phyloP scores from a whole-genome alignment of 2,329 filamentous ascomycete genomes.

The Akanthomyces muscarius region DNA sequence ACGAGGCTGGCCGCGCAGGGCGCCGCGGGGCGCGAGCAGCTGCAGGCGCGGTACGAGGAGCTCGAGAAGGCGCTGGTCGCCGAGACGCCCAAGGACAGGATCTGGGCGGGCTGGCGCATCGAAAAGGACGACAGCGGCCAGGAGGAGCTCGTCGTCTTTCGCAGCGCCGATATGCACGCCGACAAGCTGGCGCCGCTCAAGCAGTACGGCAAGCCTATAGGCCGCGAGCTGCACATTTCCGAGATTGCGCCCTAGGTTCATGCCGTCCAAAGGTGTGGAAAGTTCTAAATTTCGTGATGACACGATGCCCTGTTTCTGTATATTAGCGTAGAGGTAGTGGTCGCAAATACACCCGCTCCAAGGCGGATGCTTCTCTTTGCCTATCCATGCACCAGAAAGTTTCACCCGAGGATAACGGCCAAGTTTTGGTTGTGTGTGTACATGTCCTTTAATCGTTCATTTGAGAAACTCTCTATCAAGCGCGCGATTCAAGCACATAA shows the following conservation, averaged over 20 bases:
- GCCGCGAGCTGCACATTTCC: constrained; percentile 2
- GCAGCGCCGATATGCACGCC: constrained; percentile 34
- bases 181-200: constrained; percentile 28
- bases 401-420: not conserved
- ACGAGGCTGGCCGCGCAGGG: constrained; percentile 30
- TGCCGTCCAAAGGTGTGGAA: not conserved
- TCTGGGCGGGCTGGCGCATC: constrained; percentile 40
- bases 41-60: constrained; percentile 32
- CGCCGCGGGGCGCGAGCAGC: constrained; percentile 27
- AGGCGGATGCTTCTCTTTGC: not conserved
- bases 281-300: not conserved
- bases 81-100: constrained; percentile 28
- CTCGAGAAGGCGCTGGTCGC: constrained; percentile 30
- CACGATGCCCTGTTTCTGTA: not conserved
- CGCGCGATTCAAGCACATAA: constrained; percentile 38
- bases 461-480: constrained; percentile 33
- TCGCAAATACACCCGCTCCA: not conserved
- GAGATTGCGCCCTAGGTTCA: constrained; percentile 1
- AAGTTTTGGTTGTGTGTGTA: not conserved
- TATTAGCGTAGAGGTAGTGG: not conserved
- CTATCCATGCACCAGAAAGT: not conserved
- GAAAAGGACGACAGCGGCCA: constrained; percentile 33
- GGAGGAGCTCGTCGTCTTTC: constrained; percentile 39
- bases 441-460: constrained; percentile 19
- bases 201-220: not conserved